Conservation (phyloP, 768 basidiomycete genomes). For the Gymnopilus junonius region DNA sequence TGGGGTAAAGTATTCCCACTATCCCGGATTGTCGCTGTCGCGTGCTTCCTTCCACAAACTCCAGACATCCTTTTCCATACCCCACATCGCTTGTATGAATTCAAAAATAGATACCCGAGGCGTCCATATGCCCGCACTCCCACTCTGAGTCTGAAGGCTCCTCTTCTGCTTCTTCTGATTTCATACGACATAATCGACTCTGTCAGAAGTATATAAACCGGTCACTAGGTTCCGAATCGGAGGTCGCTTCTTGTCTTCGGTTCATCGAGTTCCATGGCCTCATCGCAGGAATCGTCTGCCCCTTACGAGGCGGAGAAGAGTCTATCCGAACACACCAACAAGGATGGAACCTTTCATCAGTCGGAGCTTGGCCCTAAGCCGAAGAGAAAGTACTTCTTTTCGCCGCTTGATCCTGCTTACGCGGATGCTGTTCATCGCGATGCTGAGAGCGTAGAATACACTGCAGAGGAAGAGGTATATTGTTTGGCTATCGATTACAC, state of each 20-base stretch:
- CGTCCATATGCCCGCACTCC: slow-evolving; percentile 1
- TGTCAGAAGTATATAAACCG: slow-evolving; percentile 8
- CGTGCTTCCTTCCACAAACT: background rate
- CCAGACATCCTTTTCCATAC: background rate
- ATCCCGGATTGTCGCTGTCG: background rate
- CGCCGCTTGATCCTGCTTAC: slow-evolving; percentile 44
- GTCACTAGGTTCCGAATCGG: background rate
- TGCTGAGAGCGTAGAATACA: slow-evolving; percentile 52
- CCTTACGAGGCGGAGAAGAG: slow-evolving; percentile 17
- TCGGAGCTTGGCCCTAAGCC: slow-evolving; percentile 39
- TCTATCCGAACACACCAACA: slow-evolving; percentile 17
- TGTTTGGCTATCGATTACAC: background rate
- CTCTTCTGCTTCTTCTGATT: background rate
- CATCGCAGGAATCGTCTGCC: slow-evolving; percentile 8
- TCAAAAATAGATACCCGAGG: slow-evolving; percentile 2
- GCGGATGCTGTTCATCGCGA: slow-evolving; percentile 57
- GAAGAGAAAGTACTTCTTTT: slow-evolving; percentile 52
- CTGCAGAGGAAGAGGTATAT: slow-evolving; percentile 52
- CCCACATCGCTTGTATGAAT: background rate
- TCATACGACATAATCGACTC: background rate
- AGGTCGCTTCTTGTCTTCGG: background rate
- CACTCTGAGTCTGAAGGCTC: background rate
- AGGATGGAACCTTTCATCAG: slow-evolving; percentile 47
- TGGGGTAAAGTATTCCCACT: background rate
- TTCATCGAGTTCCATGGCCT: slow-evolving; percentile 2